A percentile compares a stretch with the other conserved stretches of the same genome.
phyloP scores from a whole-genome alignment of 441 rosid species.

The Gossypium davidsonii region DNA sequence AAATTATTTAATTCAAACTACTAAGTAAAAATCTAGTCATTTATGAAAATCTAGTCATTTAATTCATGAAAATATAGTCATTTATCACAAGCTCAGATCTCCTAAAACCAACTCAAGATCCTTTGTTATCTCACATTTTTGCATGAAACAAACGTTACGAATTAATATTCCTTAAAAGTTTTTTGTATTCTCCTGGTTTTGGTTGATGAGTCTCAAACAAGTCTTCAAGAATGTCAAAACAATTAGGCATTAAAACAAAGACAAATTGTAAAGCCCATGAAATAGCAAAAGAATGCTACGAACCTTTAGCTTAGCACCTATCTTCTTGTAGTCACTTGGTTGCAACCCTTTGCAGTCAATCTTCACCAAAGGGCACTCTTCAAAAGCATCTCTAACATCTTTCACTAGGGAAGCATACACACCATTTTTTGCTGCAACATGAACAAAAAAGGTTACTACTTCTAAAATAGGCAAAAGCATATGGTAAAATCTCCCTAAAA shows the following conservation, averaged over 20 bases:
- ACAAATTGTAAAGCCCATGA: neutral
- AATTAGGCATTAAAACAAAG: neutral
- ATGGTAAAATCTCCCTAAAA: neutral
- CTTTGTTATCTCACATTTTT: neutral
- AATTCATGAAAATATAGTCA: neutral
- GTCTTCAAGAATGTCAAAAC: neutral
- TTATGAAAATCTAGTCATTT: neutral
- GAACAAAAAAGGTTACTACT: conserved; percentile 7
- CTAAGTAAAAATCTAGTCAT: neutral
- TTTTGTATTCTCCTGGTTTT: neutral
- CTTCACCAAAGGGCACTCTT: conserved; percentile 77
- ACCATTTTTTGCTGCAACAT: conserved; percentile 72
- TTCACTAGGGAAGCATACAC: conserved; percentile 61
- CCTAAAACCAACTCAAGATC: neutral
- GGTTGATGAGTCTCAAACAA: neutral
- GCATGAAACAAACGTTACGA: neutral
- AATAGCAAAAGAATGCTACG: conserved; percentile 3
- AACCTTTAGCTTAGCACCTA: conserved; percentile 94
- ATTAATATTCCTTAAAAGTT: neutral
- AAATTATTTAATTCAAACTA: neutral
- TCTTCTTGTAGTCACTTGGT: conserved; percentile 78
- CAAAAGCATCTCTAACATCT: conserved; percentile 83
- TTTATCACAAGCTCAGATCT: neutral
- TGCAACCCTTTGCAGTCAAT: conserved; percentile 73
- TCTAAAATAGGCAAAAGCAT: neutral